A percentile compares a stretch with the other conserved stretches of the same genome.
Evolutionary conservation across 2,329 filamentous ascomycete species (phyloP).

Genomic region (Colletotrichum horii): DNA sequence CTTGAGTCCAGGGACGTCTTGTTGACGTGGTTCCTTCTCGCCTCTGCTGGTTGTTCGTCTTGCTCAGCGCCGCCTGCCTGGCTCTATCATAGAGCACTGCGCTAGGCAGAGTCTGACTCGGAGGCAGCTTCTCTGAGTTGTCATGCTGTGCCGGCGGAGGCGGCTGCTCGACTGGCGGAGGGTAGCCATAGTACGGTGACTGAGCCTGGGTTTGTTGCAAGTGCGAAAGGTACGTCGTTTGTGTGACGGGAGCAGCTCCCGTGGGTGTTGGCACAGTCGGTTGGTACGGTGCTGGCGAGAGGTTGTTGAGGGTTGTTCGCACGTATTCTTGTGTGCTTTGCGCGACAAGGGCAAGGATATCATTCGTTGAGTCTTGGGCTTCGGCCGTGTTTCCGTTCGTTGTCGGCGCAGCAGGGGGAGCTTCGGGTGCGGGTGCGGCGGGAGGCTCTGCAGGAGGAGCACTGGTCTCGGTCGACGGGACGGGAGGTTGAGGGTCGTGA

Average conservation of each 20-base stretch:
- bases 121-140: conserved; percentile 49
- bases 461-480: conserved; percentile 19
- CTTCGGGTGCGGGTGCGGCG: not conserved
- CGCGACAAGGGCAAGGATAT: conserved; percentile 47
- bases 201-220: conserved; percentile 38
- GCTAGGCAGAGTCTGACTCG: conserved; percentile 61
- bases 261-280: conserved; percentile 40
- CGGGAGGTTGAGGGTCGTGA: conserved; percentile 6
- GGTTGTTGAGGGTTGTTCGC: conserved; percentile 45
- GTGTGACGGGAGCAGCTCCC: conserved; percentile 38
- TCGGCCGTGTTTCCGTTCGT: conserved; percentile 27
- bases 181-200: conserved; percentile 25
- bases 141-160: conserved; percentile 32
- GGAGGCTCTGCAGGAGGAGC: conserved; percentile 8
- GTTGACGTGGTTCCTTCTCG: conserved; percentile 65
- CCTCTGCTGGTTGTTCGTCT: conserved; percentile 59
- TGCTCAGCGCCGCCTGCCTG: conserved; percentile 62
- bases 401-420: conserved; percentile 8
- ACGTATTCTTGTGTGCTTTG: conserved; percentile 51
- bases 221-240: conserved; percentile 40
- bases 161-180: conserved; percentile 14
- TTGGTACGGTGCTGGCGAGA: conserved; percentile 48
- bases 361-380: conserved; percentile 43
- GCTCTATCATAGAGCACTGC: conserved; percentile 63
- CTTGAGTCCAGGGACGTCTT: conserved; percentile 83